phyloP scores from a whole-genome alignment of 768 basidiomycete species.

The Lentinula sp. region DNA sequence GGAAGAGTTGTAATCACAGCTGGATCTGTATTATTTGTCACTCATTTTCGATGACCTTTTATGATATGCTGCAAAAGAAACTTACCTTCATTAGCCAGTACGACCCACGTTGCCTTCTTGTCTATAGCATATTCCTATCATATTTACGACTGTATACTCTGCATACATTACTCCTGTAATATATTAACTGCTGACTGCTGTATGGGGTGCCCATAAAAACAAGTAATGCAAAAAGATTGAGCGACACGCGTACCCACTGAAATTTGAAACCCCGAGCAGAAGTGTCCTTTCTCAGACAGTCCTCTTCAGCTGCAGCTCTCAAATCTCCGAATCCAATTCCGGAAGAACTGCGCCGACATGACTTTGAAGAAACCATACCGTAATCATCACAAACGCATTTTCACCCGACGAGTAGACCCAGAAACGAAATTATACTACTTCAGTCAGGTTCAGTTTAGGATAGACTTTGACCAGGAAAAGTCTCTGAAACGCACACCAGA shows the following conservation, averaged over 20 bases:
- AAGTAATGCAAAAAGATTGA: not conserved
- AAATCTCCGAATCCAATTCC: too few species aligned
- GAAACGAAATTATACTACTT: too few species aligned
- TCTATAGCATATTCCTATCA: not conserved
- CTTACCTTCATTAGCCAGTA: not conserved
- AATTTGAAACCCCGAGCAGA: too few species aligned
- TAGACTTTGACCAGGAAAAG: too few species aligned
- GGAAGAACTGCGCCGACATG: too few species aligned
- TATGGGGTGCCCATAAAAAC: not conserved
- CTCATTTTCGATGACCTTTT: not conserved
- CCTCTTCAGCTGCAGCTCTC: too few species aligned
- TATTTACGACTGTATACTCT: not conserved
- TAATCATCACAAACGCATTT: too few species aligned
- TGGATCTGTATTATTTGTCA: not conserved
- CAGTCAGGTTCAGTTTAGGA: too few species aligned
- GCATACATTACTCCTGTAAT: not conserved
- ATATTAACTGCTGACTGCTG: too few species aligned
- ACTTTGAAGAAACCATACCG: too few species aligned
- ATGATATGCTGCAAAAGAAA: not conserved
- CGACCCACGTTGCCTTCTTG: not conserved
- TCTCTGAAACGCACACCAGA: too few species aligned
- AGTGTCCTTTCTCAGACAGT: not conserved
- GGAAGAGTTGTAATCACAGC: not conserved
- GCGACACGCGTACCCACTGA: not conserved
- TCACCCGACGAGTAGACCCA: too few species aligned